Conservation (phyloP, 202 grass and related monocot species). For the Thinopyrum obtusiflorum region DNA sequence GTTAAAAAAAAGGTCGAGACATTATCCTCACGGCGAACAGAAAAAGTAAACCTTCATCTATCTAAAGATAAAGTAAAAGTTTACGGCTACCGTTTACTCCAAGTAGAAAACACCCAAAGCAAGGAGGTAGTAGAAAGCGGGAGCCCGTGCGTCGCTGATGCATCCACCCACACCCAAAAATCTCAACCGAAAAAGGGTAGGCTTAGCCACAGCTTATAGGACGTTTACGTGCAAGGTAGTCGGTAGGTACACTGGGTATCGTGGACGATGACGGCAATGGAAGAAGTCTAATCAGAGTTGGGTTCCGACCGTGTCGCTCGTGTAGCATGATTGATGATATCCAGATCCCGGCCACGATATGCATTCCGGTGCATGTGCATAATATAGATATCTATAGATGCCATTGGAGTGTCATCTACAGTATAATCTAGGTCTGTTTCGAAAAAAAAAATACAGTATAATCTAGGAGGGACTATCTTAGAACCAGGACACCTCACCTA, state of each 20-base stretch:
- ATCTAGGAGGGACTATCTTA: neutral
- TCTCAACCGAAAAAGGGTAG: neutral
- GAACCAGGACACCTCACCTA: neutral
- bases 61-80: neutral
- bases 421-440: too few species aligned
- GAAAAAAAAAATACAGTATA: too few species aligned
- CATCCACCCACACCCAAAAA: neutral
- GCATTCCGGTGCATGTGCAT: neutral
- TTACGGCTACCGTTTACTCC: slow-evolving; percentile 16
- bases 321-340: neutral
- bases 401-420: too few species aligned
- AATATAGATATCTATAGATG: too few species aligned
- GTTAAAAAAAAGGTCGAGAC: neutral
- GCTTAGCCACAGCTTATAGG: too few species aligned
- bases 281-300: neutral
- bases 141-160: neutral
- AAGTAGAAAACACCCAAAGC: neutral
- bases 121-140: neutral
- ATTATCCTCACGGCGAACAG: neutral
- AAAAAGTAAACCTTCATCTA: neutral
- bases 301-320: neutral
- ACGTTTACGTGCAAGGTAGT: too few species aligned
- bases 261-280: too few species aligned
- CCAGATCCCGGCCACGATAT: neutral
- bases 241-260: too few species aligned